Evolutionary conservation across 2,329 filamentous ascomycete genomes (phyloP), one percentile per base, ranked within the genome.

Genomic region (Aspergillus melleus): DNA sequence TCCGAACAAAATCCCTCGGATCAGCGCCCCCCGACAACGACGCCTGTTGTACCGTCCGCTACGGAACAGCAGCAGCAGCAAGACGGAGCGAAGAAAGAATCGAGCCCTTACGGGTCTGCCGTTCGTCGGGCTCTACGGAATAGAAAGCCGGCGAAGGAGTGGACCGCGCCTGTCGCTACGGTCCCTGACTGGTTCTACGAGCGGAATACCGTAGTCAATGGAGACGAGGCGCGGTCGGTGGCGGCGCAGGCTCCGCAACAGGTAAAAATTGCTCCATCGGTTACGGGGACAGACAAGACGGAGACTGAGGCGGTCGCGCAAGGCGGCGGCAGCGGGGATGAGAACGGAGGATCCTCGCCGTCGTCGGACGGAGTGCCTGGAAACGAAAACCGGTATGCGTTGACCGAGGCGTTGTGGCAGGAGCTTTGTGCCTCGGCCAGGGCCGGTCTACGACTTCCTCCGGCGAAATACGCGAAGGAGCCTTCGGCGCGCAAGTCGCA

Each of bases 401-500:
- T 81, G 50, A 72, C 73, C 20, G 71, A 77, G 49, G 71, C 72
- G 29, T 61, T 80, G 22, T 81, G 78, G 78, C 72, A 77, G 55
- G 82, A 84, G 67, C 77, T 87, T 46, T 72, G 77, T 12, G 78
- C 83, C 16, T 80, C 79, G 16, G 74, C 84, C 50, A 80, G 78
- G 61, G 81, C 83, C 42, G 83, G 82, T 20, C 72, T 87, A 60
- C 77, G 66, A 60, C 70, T 78, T 57, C 78, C 76, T 24, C 66
- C 74, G 8, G 60, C 68, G 11, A 73, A 76, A 46, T 78, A 76
- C 59, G 71, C 76, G 54, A 77, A 79, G 53, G 77, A 78, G n/a
- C 81, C 82, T 51, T 76, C 81, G 2, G 76, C 78, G 24, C 72
- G 75, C 30, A 85, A 85, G 63, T 82, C 84, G 3, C 83, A 88